A percentile compares a stretch with the other conserved stretches of the same genome.
Evolutionary conservation across 176 grass and related monocot species (phyloP).

Genomic region (Pharus latifolius): DNA sequence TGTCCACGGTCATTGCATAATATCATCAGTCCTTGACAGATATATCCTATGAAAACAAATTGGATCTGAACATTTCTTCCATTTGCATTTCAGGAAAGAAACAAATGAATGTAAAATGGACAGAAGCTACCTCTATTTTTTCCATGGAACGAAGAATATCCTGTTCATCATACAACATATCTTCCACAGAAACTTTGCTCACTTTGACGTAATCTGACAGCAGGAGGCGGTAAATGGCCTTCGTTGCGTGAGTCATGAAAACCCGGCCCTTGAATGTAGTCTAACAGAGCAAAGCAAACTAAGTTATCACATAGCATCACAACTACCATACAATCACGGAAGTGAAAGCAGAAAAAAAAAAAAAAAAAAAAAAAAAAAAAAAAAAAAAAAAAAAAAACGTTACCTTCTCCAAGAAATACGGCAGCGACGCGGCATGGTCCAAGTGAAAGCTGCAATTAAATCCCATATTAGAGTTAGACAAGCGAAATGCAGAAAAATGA

Average conservation of each 20-base stretch:
- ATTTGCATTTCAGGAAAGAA: background rate
- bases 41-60: background rate
- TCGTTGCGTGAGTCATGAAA: conserved; percentile 96
- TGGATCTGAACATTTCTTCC: background rate
- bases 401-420: conserved; percentile 96
- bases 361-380: background rate
- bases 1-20: background rate
- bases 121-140: conserved; percentile 60
- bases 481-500: background rate
- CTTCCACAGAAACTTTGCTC: conserved; percentile 93
- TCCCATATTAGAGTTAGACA: background rate
- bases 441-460: conserved; percentile 69
- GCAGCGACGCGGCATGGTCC: conserved; percentile 92
- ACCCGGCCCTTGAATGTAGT: conserved; percentile 81
- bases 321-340: too few species aligned
- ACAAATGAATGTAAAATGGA: background rate
- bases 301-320: background rate
- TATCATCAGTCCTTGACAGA: background rate
- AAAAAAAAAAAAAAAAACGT: background rate
- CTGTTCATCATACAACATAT: conserved; percentile 83
- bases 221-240: conserved; percentile 85
- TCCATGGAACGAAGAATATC: conserved; percentile 88
- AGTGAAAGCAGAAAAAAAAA: background rate
- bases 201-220: conserved; percentile 92
- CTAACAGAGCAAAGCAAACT: conserved; percentile 20